phyloP scores from a whole-genome alignment of 2,329 filamentous ascomycete genomes.

The Alternaria rosae region DNA sequence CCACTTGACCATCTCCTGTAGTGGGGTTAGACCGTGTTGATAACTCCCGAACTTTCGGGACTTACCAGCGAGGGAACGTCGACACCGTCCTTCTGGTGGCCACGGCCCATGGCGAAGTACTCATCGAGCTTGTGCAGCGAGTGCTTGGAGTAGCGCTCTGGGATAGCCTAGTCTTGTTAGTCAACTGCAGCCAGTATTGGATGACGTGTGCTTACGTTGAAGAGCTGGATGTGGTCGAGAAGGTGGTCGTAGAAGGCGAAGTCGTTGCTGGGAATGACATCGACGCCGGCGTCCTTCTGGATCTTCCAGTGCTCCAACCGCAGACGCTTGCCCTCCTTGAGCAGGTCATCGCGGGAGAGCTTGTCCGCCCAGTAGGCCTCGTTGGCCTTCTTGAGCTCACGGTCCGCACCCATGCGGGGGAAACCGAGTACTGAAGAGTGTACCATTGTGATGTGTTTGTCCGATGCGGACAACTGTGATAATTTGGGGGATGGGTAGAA shows the following conservation, averaged over 20 bases:
- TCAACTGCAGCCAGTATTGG: background rate
- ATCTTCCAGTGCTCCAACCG: constrained; percentile 99
- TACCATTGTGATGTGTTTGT: constrained; percentile 53
- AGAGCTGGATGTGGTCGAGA: constrained; percentile 97
- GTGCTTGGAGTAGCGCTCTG: constrained; percentile 92
- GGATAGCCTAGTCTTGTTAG: constrained; percentile 71
- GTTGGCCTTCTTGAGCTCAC: constrained; percentile 99
- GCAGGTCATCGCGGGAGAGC: constrained; percentile 87
- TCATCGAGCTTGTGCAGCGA: constrained; percentile 88
- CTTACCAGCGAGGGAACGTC: constrained; percentile 84
- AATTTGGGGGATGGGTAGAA: constrained; percentile 15
- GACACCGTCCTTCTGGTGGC: constrained; percentile 92
- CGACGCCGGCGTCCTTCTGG: constrained; percentile 97
- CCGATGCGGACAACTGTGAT: constrained; percentile 20
- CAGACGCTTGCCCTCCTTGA: constrained; percentile 95
- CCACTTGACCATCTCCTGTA: constrained; percentile 98
- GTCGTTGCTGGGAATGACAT: constrained; percentile 99
- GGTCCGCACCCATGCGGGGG: constrained; percentile 96
- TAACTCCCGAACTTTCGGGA: background rate
- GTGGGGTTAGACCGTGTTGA: constrained; percentile 30
- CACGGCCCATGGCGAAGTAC: constrained; percentile 99
- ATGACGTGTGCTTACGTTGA: constrained; percentile 72
- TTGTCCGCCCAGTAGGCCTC: constrained; percentile 98
- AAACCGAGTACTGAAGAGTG: constrained; percentile 87
- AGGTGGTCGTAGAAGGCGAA: constrained; percentile 99